These are phyloP conservation scores for Candida xyloterini DNA, from an alignment of 805 yeast species.

Conservation along the genomic window DNA sequence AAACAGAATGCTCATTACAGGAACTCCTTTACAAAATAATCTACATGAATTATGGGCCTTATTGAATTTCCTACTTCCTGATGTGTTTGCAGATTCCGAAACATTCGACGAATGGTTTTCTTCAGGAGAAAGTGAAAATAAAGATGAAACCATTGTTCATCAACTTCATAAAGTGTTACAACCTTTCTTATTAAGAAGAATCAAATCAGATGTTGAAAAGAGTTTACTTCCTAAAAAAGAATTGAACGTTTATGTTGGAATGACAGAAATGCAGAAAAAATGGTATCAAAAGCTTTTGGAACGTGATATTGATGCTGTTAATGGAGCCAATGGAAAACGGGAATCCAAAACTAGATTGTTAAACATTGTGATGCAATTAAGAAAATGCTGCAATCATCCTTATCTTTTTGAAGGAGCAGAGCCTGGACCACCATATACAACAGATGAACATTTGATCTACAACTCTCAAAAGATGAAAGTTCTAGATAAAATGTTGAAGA, in stretches of 20 bases:
- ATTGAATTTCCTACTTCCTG: conserved; percentile 72
- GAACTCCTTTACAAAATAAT: conserved; percentile 80
- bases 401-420: conserved; percentile 84
- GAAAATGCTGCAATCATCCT: conserved; percentile 86
- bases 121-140: conserved; percentile 35
- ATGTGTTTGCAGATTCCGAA: conserved; percentile 69
- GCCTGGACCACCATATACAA: conserved; percentile 85
- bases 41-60: conserved; percentile 81
- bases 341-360: conserved; percentile 74
- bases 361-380: conserved; percentile 79
- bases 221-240: conserved; percentile 74
- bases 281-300: conserved; percentile 78
- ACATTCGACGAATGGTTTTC: conserved; percentile 77
- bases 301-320: conserved; percentile 80
- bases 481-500: conserved; percentile 62
- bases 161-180: conserved; percentile 74
- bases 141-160: conserved; percentile 48
- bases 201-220: conserved; percentile 78
- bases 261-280: conserved; percentile 74
- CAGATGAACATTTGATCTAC: conserved; percentile 76
- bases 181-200: conserved; percentile 73
- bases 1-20: conserved; percentile 71
- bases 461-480: conserved; percentile 72
- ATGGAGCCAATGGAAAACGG: conserved; percentile 72
- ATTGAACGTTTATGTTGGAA: conserved; percentile 66